Conservation (phyloP, 192 early-diverging fungal genomes). For the Coemansia sp. region DNA sequence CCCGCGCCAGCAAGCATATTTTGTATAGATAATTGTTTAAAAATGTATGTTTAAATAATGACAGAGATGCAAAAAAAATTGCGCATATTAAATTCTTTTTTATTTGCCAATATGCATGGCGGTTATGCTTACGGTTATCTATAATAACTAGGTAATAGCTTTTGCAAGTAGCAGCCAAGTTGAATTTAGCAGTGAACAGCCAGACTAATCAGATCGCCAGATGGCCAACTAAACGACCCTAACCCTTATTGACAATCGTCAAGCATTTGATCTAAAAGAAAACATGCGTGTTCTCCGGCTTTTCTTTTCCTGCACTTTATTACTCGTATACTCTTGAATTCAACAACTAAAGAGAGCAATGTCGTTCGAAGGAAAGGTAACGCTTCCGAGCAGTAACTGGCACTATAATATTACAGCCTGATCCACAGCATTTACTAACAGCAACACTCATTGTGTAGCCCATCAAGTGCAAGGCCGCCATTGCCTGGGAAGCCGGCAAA, state of each 20-base stretch:
- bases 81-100: too few species aligned
- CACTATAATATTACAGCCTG: too few species aligned
- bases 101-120: constrained; percentile 1
- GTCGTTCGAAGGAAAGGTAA: constrained; percentile 40
- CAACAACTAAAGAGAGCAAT: neutral
- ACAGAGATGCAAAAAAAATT: neutral
- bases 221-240: too few species aligned
- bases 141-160: neutral
- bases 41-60: constrained; percentile 1
- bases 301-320: neutral
- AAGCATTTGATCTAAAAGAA: too few species aligned
- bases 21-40: constrained; percentile 2
- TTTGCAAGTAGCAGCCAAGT: neutral
- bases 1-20: constrained; percentile 51
- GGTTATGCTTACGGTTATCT: neutral
- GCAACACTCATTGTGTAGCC: constrained; percentile 21
- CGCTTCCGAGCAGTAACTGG: too few species aligned
- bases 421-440: too few species aligned
- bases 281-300: too few species aligned
- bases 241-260: too few species aligned
- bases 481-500: constrained; percentile 93
- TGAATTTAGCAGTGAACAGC: too few species aligned
- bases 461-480: constrained; percentile 87
- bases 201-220: too few species aligned
- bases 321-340: too few species aligned